phyloP scores from a whole-genome alignment of 345 rosid species.

The Arabidopsis suecica region DNA sequence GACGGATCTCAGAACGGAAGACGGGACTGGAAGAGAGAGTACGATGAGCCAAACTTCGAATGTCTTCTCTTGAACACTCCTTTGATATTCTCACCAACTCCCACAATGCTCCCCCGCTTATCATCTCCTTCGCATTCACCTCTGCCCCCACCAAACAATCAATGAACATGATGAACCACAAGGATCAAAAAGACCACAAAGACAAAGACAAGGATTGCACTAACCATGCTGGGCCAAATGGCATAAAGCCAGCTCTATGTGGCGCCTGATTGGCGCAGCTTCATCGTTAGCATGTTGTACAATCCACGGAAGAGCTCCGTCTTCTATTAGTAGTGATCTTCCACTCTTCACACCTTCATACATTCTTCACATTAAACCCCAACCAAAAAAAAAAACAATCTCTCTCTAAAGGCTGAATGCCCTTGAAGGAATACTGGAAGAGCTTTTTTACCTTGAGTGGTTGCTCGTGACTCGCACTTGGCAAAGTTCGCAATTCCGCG shows the following conservation, averaged over 20 bases:
- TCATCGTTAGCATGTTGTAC: slow-evolving; percentile 91
- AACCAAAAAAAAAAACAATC: neutral
- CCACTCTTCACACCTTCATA: slow-evolving; percentile 69
- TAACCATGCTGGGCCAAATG: slow-evolving; percentile 97
- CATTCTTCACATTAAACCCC: slow-evolving; percentile 25
- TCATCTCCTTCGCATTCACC: slow-evolving; percentile 92
- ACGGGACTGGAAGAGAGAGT: slow-evolving; percentile 69
- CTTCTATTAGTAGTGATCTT: slow-evolving; percentile 87
- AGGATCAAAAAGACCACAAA: neutral
- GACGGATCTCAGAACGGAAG: slow-evolving; percentile 70
- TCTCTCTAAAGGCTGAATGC: slow-evolving; percentile 19
- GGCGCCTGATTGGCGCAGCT: slow-evolving; percentile 91
- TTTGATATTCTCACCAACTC: slow-evolving; percentile 90
- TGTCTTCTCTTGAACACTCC: slow-evolving; percentile 95
- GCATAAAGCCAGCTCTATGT: slow-evolving; percentile 96
- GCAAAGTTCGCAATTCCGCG: slow-evolving; percentile 98
- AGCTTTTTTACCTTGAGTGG: slow-evolving; percentile 67
- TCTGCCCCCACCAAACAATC: slow-evolving; percentile 50
- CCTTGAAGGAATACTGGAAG: neutral
- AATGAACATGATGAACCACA: neutral
- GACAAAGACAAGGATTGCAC: slow-evolving; percentile 13
- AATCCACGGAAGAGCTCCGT: slow-evolving; percentile 96
- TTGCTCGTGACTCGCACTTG: slow-evolving; percentile 93
- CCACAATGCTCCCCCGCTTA: slow-evolving; percentile 93
- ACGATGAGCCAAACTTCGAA: slow-evolving; percentile 81